A percentile compares a stretch with the other conserved stretches of the same genome.
phyloP scores from a whole-genome alignment of 2,329 filamentous ascomycete genomes.

The Chaetomiaceae sp. region DNA sequence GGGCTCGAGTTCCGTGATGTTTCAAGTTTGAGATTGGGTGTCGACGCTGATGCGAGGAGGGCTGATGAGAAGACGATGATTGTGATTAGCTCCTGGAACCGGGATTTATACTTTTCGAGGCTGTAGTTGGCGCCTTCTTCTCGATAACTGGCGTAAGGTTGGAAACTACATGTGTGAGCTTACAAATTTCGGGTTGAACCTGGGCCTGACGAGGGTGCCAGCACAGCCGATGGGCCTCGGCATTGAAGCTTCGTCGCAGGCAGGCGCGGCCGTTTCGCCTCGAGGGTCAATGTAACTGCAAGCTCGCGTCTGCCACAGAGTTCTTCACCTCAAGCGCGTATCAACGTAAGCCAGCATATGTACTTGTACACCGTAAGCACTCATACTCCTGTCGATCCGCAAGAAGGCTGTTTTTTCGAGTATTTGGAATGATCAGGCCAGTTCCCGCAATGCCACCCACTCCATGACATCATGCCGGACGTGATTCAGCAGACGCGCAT shows the following conservation, averaged over 20 bases:
- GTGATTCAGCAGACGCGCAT: too few species aligned
- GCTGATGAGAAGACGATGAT: neutral
- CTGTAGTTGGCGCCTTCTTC: neutral
- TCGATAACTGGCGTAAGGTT: neutral
- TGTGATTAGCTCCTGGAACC: neutral
- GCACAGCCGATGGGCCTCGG: constrained; percentile 3
- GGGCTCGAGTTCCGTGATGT: neutral
- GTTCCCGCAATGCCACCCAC: too few species aligned
- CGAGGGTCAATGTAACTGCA: neutral
- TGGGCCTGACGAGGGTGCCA: neutral
- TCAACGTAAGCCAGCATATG: neutral
- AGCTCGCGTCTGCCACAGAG: too few species aligned
- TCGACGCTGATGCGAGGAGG: neutral
- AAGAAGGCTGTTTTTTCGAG: neutral
- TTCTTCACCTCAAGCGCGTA: neutral
- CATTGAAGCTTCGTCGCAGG: neutral
- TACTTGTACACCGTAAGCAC: too few species aligned
- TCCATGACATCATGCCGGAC: too few species aligned
- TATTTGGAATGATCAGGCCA: constrained; percentile 3
- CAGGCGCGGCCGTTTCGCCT: neutral
- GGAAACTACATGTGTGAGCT: neutral
- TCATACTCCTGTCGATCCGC: too few species aligned
- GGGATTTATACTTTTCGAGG: neutral
- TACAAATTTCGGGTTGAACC: constrained; percentile 5
- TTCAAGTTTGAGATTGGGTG: neutral